Base-by-base conservation (phyloP, 345 rosid genomes). In the Nasturtium officinale region DNA sequence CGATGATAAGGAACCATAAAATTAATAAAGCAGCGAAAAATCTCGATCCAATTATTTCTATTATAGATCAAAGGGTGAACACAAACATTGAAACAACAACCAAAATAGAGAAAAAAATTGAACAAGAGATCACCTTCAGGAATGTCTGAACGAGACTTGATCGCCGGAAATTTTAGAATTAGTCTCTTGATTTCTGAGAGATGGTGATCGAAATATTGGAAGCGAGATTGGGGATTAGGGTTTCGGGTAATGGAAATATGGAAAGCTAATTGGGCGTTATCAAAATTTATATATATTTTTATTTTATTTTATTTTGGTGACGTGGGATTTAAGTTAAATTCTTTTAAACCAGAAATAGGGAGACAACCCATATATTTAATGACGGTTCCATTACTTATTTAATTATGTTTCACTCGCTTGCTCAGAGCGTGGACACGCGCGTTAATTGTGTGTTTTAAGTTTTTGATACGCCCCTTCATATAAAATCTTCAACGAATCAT, bases 221-320 rank as follows among this genome's bases (percentile, higher is more conserved):
- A 64, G 80, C 71, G 63, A 51, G 64, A 71, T 40, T 71, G 73
- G 76, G 76, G 43, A 65, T 71, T 77, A 77, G 80, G 80, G 80
- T 51, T 77, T 77, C 67, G 11, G 60, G 76, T 64, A 63, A 71
- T 65, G 53, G 61, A 13, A 38, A 63, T 55, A 70, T 18, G 38
- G 6, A n/a, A 48, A 48, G 35, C n/a, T 30, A 72, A 50, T 65
- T 29, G 46, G 30, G 72, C 61, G 61, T 71, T 52, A 68, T 15
- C 69, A 75, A 72, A 68, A 29, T 26, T 2, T 29, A 29, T 29
- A 29, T 29, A 29, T 29, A 29, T 29, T 8, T n/a, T 12, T 20
- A 26, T 13, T 5, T 17, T 33, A 9, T 63, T 43, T 55, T 35
- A 9, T 54, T 43, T 55, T 30, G 5, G 29, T 40, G 79, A 61